Evolutionary conservation across 345 rosid species (phyloP), one percentile per base, ranked within the genome.

Genomic region (Aurinia saxatilis): DNA sequence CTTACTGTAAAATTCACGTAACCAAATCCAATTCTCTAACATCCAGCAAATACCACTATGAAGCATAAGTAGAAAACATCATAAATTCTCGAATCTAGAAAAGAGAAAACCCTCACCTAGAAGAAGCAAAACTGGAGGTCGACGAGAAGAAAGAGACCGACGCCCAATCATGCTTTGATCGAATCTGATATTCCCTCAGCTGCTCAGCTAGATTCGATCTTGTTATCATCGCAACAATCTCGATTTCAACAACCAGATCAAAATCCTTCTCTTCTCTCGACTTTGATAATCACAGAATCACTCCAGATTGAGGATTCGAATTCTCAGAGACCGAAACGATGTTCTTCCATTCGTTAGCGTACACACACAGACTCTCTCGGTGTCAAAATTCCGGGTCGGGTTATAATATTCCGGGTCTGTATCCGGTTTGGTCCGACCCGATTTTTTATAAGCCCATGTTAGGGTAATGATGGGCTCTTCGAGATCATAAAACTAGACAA

Each of bases 161-260:
- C 12, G 95, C 93, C 99, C 96, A 93, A 62, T 93, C 97, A 65
- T 90, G 88, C 67, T 85, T 93, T 46, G 99, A 90, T 70, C 92
- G 87, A 76, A 84, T 90, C 84, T 93, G 97, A 63, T 90, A 90
- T 78, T 90, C 97, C 36, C 97, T 80, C 66, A 93, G 77, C 68
- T 90, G 97, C 67, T 93, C 97, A 7, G 86, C 96, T 68, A 93
- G 75, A 66, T 93, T 90, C 55, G 99, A 93, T 73, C 99, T 79
- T 68, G 97, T 93, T 68, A 93, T 93, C 99, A 93, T 93, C 75
- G 75, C 70, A 70, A 4, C 64, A 16, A 37, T 59, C 8, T 50
- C 31, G 62, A 45, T 45, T 37, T 56, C 57, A 44, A 44, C 49
- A 31, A 19, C 68, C 46, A 34, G 49, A 40, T 17, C 17, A 21